These are phyloP conservation scores for Ormosia semicastrata DNA, from an alignment of 306 rosid species.

Conservation along the genomic window DNA sequence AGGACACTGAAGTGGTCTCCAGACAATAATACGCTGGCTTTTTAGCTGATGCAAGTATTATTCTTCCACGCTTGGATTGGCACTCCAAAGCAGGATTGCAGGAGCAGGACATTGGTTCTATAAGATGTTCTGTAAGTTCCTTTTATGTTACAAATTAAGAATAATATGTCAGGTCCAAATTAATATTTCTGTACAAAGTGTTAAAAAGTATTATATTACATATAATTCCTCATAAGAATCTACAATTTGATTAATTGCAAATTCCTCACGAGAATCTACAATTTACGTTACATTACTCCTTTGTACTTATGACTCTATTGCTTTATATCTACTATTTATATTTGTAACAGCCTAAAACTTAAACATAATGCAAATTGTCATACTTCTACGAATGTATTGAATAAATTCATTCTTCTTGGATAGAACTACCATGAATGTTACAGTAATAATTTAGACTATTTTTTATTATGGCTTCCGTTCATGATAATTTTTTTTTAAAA, in stretches of 20 bases:
- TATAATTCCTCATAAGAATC: background rate
- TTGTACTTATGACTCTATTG: background rate
- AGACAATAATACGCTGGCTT: background rate
- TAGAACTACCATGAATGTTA: background rate
- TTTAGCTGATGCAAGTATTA: conserved; percentile 4
- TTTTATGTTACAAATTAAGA: background rate
- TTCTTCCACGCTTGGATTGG: background rate
- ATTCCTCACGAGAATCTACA: background rate
- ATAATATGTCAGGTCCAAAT: background rate
- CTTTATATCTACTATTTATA: background rate
- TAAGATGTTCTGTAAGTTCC: conserved; percentile 12
- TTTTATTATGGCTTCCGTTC: background rate
- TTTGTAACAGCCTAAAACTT: background rate
- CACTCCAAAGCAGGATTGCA: conserved; percentile 9
- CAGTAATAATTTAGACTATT: background rate
- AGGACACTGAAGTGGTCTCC: background rate
- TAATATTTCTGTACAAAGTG: background rate
- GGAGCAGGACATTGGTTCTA: conserved; percentile 16
- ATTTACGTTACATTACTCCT: background rate
- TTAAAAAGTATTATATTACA: background rate
- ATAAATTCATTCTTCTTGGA: background rate
- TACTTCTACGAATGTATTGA: background rate
- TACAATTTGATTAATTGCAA: background rate
- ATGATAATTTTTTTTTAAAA: too few species aligned
- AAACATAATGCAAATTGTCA: background rate